phyloP scores from a whole-genome alignment of 441 rosid species.

The Pelargonium fulgidum region DNA sequence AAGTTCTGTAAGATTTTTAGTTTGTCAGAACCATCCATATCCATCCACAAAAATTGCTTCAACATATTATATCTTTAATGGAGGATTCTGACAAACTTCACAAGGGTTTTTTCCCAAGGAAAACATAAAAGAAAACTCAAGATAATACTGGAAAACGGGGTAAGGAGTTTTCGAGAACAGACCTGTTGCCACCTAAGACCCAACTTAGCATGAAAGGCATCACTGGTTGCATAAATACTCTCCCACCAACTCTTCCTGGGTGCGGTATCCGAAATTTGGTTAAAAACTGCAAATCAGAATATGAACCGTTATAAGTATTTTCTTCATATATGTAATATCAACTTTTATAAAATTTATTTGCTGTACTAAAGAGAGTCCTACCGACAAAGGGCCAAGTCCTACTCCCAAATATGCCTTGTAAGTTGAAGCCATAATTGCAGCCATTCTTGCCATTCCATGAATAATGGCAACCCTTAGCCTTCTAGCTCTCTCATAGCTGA shows the following conservation, averaged over 20 bases:
- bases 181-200: constrained; percentile 97
- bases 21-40: not conserved
- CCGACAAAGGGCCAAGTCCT: constrained; percentile 89
- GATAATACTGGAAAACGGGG: constrained; percentile 2
- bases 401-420: constrained; percentile 88
- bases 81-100: not conserved
- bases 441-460: constrained; percentile 91
- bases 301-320: constrained; percentile 7
- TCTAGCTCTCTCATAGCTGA: constrained; percentile 73
- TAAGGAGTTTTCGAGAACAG: constrained; percentile 19
- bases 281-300: constrained; percentile 51
- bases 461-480: constrained; percentile 72
- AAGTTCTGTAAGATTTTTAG: not conserved
- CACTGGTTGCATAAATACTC: constrained; percentile 62
- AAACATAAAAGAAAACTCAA: constrained; percentile 8
- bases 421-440: constrained; percentile 93
- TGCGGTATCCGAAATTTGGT: constrained; percentile 78
- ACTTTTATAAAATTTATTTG: constrained; percentile 4
- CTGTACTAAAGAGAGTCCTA: constrained; percentile 27
- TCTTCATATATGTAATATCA: not conserved
- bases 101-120: not conserved
- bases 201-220: constrained; percentile 86
- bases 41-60: not conserved
- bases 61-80: not conserved
- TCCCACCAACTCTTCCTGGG: constrained; percentile 84